Evolutionary conservation across 148 eudicot species (phyloP).

Genomic region (Tetragonia tetragonoides): DNA sequence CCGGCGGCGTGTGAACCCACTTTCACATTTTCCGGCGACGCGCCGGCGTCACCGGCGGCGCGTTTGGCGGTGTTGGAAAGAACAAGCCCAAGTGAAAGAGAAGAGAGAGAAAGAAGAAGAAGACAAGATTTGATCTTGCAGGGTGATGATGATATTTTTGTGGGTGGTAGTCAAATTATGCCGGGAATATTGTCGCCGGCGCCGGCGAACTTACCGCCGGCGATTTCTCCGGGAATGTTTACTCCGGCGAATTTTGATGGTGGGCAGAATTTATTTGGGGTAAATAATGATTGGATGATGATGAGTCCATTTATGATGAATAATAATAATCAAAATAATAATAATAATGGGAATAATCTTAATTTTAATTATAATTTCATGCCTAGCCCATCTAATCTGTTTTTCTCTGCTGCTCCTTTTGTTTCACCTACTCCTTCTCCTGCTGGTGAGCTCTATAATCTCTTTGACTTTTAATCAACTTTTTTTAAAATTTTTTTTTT

Average conservation of each 20-base stretch:
- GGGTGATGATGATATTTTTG: not conserved
- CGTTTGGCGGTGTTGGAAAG: slow-evolving; percentile 59
- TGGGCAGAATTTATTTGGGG: slow-evolving; percentile 6
- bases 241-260: slow-evolving; percentile 34
- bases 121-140: not conserved
- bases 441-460: slow-evolving; percentile 38
- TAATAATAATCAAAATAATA: not conserved
- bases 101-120: slow-evolving; percentile 20
- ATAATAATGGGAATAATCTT: too few species aligned
- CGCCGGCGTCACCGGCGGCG: slow-evolving; percentile 67
- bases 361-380: slow-evolving; percentile 23
- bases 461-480: slow-evolving; percentile 39
- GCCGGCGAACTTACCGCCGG: slow-evolving; percentile 61
- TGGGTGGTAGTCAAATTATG: slow-evolving; percentile 21
- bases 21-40: not conserved
- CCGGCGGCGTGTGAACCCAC: too few species aligned
- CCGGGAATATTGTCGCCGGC: slow-evolving; percentile 74
- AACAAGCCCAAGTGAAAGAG: slow-evolving; percentile 49
- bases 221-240: slow-evolving; percentile 47
- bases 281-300: slow-evolving; percentile 22
- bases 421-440: slow-evolving; percentile 54
- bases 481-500: not conserved
- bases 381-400: slow-evolving; percentile 50
- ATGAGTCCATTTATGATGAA: slow-evolving; percentile 40
- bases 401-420: slow-evolving; percentile 33